Evolutionary conservation across 202 grass and related monocot genomes (phyloP).

Genomic region (Schoenoplectus tabernaemontani): DNA sequence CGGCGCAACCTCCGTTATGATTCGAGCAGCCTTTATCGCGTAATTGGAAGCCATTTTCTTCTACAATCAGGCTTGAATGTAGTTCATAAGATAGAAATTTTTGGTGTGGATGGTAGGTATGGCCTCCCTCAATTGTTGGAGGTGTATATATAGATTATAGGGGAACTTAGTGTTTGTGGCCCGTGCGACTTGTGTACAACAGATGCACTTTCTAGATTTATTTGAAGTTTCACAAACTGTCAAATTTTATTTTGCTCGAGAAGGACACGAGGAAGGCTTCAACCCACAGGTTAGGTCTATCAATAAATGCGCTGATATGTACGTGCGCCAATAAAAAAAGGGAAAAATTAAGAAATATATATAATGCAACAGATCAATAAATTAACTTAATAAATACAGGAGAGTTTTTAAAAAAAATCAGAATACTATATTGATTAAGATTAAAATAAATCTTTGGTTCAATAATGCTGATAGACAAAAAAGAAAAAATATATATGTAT

Average conservation of each 20-base stretch:
- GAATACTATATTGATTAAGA: no score
- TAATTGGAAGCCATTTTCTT: constrained; percentile 21
- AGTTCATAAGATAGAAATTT: neutral
- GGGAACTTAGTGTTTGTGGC: neutral
- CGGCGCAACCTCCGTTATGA: constrained; percentile 59
- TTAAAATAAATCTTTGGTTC: no score
- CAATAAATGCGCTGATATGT: neutral
- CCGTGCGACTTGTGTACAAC: neutral
- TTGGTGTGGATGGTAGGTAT: neutral
- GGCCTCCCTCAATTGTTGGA: neutral
- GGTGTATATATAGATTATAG: constrained; percentile 16
- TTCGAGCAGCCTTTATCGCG: constrained; percentile 29
- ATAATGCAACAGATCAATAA: neutral
- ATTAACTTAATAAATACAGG: no score
- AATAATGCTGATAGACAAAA: no score
- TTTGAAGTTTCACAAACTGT: neutral
- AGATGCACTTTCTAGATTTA: neutral
- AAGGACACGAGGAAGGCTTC: neutral
- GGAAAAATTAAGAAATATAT: neutral
- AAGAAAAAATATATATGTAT: no score
- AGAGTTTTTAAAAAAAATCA: no score
- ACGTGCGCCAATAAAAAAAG: neutral
- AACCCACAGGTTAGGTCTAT: neutral
- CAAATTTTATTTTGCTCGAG: neutral
- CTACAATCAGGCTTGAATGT: neutral